Percentiles rank a stretch among this genome's conserved stretches.
These are phyloP conservation scores for Fomitopsis schrenkii DNA, from an alignment of 1,284 basidiomycete species.

Conservation along the genomic window DNA sequence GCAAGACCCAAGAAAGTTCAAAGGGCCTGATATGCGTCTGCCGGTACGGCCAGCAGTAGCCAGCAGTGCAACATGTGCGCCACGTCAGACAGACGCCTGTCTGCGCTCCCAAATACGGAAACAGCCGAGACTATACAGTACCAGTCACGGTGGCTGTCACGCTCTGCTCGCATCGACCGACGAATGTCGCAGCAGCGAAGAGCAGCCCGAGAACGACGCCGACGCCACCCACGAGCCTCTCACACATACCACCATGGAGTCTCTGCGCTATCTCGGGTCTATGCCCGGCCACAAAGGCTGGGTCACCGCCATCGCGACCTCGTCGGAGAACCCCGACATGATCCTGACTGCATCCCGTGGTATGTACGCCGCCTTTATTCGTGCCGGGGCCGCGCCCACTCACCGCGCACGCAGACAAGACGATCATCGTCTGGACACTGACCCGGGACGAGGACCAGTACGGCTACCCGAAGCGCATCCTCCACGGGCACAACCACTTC, in stretches of 20 bases:
- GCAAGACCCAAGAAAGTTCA: no score
- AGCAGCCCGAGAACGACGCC: slow-evolving; percentile 27
- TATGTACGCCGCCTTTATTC: slow-evolving; percentile 38
- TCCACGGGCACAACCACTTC: slow-evolving; percentile 99
- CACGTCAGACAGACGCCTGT: not conserved
- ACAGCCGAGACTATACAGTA: slow-evolving; percentile 39
- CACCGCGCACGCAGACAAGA: slow-evolving; percentile 75
- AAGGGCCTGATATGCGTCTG: no score
- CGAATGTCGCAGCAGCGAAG: slow-evolving; percentile 24
- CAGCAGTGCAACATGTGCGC: no score
- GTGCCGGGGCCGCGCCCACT: not conserved
- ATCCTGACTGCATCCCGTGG: slow-evolving; percentile 96
- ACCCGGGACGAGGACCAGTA: slow-evolving; percentile 93
- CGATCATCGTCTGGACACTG: slow-evolving; percentile 99
- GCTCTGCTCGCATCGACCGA: slow-evolving; percentile 13
- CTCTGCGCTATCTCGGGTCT: slow-evolving; percentile 88
- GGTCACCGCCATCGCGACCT: slow-evolving; percentile 96
- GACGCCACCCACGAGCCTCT: slow-evolving; percentile 34
- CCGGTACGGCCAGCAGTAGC: no score
- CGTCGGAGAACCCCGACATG: slow-evolving; percentile 95
- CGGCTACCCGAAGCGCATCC: slow-evolving; percentile 95
- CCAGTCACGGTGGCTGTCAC: slow-evolving; percentile 64
- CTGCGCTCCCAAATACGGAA: slow-evolving; percentile 17
- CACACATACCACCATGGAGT: slow-evolving; percentile 64
- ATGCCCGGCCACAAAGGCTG: slow-evolving; percentile 95